Conservation (phyloP, 2,329 filamentous ascomycete genomes). For the Exophiala viscosa region DNA sequence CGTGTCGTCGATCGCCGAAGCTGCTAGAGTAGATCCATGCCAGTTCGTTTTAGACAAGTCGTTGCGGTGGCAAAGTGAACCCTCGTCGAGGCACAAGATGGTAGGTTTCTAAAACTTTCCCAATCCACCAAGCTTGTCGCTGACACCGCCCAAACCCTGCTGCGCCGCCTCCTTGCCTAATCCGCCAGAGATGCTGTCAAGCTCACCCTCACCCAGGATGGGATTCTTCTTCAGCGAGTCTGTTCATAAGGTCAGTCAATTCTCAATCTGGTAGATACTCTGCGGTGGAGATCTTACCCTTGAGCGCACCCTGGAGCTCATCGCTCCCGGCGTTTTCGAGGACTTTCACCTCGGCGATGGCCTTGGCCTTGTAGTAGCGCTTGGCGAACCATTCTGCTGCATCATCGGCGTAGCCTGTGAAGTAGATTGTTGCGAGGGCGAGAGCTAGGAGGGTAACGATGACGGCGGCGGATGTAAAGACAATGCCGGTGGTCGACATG, state of each 20-base stretch:
- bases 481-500: background rate
- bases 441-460: constrained; percentile 16
- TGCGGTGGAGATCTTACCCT: constrained; percentile 9
- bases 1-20: no score
- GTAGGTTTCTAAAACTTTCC: constrained; percentile 3
- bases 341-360: constrained; percentile 18
- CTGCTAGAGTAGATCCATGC: no score
- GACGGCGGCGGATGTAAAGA: constrained; percentile 5
- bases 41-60: no score
- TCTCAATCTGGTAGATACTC: no score
- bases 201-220: constrained; percentile 16
- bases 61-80: no score
- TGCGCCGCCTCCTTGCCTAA: constrained; percentile 16
- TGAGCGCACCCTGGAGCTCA: constrained; percentile 11
- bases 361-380: constrained; percentile 21
- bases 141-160: constrained; percentile 18
- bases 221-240: constrained; percentile 24
- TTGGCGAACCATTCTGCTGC: constrained; percentile 17
- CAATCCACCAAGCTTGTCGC: constrained; percentile 11
- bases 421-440: constrained; percentile 11
- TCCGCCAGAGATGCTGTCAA: constrained; percentile 16
- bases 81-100: no score
- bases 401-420: constrained; percentile 19
- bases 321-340: constrained; percentile 16
- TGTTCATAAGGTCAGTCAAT: background rate